Percentiles rank a stretch among this genome's conserved stretches.
phyloP scores from a whole-genome alignment of 257 asterid species.

The Prunella vulgaris region DNA sequence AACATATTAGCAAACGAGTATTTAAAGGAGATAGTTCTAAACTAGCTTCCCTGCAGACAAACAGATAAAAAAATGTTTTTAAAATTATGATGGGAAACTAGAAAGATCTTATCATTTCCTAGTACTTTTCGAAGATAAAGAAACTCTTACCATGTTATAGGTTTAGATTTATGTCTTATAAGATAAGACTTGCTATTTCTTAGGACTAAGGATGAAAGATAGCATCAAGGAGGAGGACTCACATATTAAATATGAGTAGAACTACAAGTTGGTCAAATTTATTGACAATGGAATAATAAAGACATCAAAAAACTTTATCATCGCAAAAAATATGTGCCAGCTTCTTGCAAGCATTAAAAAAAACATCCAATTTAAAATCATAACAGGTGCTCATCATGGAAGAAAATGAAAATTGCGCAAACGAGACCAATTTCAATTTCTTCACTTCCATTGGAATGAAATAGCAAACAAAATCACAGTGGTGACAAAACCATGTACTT shows the following conservation, averaged over 20 bases:
- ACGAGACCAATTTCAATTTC: neutral
- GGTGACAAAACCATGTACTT: neutral
- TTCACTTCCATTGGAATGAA: neutral
- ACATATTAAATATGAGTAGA: neutral
- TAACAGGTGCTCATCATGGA: neutral
- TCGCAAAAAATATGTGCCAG: neutral
- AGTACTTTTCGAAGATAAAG: constrained; percentile 2
- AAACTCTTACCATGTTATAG: neutral
- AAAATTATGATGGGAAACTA: constrained; percentile 3
- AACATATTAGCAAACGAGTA: neutral
- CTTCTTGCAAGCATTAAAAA: constrained; percentile 5
- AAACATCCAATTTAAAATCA: neutral
- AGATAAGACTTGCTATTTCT: neutral
- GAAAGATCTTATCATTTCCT: neutral
- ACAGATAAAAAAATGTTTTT: neutral
- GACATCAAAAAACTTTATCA: constrained; percentile 3
- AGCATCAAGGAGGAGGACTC: constrained; percentile 13
- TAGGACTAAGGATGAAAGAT: neutral
- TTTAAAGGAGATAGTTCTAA: neutral
- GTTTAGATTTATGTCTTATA: neutral
- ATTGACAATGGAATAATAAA: neutral
- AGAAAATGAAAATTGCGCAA: constrained; percentile 2
- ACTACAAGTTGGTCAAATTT: neutral
- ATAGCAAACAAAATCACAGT: neutral
- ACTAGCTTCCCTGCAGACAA: neutral